Evolutionary conservation across 73 alveolate genomes (phyloP).

Genomic region (Symbiodinium pilosum): DNA sequence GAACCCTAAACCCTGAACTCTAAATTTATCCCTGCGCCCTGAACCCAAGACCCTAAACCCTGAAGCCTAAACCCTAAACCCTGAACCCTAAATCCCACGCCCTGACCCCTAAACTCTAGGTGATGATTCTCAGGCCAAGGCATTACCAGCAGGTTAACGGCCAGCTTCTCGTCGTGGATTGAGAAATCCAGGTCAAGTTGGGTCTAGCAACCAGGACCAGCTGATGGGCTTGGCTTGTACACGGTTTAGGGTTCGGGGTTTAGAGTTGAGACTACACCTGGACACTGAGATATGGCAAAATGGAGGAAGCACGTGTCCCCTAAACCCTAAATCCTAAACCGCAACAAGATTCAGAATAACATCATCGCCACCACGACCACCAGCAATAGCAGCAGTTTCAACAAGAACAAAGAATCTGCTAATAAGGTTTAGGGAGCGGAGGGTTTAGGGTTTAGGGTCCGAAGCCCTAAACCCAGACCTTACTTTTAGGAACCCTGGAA

Average conservation of each 20-base stretch:
- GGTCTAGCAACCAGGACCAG: not conserved
- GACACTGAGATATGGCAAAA: not conserved
- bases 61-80: no score
- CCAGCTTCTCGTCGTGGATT: conserved; percentile 54
- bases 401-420: not conserved
- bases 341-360: not conserved
- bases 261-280: not conserved
- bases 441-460: not conserved
- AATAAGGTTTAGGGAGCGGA: not conserved
- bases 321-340: no score
- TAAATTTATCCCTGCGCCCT: no score
- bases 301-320: not conserved
- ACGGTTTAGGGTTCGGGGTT: no score
- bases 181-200: conserved; percentile 38
- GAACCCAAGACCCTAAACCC: no score
- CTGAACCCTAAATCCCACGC: no score
- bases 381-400: not conserved
- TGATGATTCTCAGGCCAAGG: not conserved
- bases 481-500: not conserved
- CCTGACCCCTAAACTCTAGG: no score
- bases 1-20: no score
- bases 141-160: conserved; percentile 15
- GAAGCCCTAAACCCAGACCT: not conserved
- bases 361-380: not conserved
- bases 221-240: no score